phyloP scores from a whole-genome alignment of 2,329 filamentous ascomycete species.

The Neocatenulostroma microsporum region DNA sequence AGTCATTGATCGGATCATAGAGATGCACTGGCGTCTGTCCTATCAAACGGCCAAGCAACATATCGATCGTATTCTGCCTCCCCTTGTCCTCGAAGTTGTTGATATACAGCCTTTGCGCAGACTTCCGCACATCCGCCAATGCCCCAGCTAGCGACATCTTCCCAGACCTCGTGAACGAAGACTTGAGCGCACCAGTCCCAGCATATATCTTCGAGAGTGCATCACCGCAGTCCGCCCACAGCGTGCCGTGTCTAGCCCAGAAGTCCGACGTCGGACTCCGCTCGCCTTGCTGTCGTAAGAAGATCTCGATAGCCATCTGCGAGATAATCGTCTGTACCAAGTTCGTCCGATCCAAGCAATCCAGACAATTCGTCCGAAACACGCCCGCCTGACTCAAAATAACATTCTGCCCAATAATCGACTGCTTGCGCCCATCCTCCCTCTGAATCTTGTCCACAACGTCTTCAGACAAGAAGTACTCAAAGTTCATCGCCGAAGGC shows the following conservation, averaged over 20 bases:
- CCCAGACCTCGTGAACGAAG: slow-evolving; percentile 85
- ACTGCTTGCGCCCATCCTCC: slow-evolving; percentile 32
- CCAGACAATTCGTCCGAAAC: slow-evolving; percentile 91
- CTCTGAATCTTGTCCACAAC: slow-evolving; percentile 44
- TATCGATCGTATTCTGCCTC: slow-evolving; percentile 88
- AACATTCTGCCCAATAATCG: slow-evolving; percentile 27
- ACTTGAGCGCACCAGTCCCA: slow-evolving; percentile 89
- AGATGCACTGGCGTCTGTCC: slow-evolving; percentile 77
- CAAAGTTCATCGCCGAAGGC: slow-evolving; percentile 74
- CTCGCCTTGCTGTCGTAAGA: slow-evolving; percentile 65
- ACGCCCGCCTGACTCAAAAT: slow-evolving; percentile 90
- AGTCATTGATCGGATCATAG: slow-evolving; percentile 92
- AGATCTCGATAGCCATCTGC: slow-evolving; percentile 81
- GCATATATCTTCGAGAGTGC: slow-evolving; percentile 91
- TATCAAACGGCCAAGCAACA: slow-evolving; percentile 79
- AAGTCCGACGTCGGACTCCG: slow-evolving; percentile 64
- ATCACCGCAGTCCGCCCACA: slow-evolving; percentile 98
- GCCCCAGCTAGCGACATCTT: slow-evolving; percentile 94
- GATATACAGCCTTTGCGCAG: slow-evolving; percentile 86
- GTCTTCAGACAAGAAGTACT: slow-evolving; percentile 81
- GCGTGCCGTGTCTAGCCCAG: slow-evolving; percentile 81
- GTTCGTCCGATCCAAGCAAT: slow-evolving; percentile 93
- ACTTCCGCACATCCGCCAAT: slow-evolving; percentile 91
- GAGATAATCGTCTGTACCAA: slow-evolving; percentile 93
- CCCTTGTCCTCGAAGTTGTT: slow-evolving; percentile 96